A percentile compares a stretch with the other conserved stretches of the same genome.
phyloP scores from a whole-genome alignment of 495 filamentous ascomycete genomes.

The Neurospora sp. region DNA sequence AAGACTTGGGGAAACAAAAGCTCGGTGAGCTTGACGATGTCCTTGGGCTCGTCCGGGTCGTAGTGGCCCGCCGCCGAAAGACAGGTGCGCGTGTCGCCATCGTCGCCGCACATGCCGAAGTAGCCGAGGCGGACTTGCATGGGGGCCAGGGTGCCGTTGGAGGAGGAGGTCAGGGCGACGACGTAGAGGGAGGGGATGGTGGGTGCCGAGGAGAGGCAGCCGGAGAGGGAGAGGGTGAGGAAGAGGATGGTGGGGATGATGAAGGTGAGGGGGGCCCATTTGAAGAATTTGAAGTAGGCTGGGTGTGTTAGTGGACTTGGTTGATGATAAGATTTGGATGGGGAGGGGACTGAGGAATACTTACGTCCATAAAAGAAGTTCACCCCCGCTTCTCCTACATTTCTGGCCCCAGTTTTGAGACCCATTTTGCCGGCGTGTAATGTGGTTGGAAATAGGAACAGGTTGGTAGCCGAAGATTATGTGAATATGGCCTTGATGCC shows the following conservation, averaged over 20 bases:
- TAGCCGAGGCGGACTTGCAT: slow-evolving; percentile 23
- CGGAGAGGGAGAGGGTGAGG: slow-evolving; percentile 16
- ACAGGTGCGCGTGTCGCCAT: slow-evolving; percentile 13
- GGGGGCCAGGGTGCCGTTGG: slow-evolving; percentile 5
- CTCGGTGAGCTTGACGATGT: slow-evolving; percentile 4
- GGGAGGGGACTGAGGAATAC: not conserved
- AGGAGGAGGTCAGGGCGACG: slow-evolving; percentile 15
- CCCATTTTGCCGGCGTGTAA: not conserved
- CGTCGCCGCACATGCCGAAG: slow-evolving; percentile 26
- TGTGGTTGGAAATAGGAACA: not conserved
- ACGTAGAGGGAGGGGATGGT: slow-evolving; percentile 21
- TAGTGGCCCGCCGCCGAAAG: slow-evolving; percentile 6
- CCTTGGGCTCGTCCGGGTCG: slow-evolving; percentile 1
- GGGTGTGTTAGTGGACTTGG: not conserved
- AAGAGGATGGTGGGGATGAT: not conserved
- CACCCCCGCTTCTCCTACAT: not conserved
- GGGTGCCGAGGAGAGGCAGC: slow-evolving; percentile 20
- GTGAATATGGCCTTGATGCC: not conserved
- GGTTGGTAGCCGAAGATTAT: not conserved
- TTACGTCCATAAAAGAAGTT: not conserved
- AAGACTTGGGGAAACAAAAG: not conserved
- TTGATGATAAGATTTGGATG: not conserved
- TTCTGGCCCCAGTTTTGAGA: not conserved
- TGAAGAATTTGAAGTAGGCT: not conserved
- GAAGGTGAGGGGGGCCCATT: not conserved